Conservation (phyloP, 352 stramenopile genomes). For the Globisporangium middletonii region DNA sequence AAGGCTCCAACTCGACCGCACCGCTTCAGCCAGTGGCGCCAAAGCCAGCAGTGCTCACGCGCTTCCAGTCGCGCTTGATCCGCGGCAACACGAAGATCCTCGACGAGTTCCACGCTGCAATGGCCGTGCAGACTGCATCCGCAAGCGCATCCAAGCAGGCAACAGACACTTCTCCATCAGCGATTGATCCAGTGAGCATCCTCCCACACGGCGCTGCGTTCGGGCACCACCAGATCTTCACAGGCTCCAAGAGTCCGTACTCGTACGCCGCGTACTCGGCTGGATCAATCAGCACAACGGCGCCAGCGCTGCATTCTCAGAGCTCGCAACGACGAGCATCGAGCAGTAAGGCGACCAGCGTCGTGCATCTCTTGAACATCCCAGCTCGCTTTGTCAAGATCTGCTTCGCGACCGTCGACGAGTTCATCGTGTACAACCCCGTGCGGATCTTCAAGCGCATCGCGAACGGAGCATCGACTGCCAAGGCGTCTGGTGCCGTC, state of each 20-base stretch:
- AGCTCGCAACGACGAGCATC: too few relatives aligned
- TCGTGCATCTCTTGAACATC: conserved; percentile 23
- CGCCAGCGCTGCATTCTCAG: neutral
- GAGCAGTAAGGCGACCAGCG: neutral
- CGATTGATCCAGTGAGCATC: conserved; percentile 29
- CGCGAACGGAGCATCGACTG: conserved; percentile 8
- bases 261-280: conserved; percentile 30
- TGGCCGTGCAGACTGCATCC: too few relatives aligned
- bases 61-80: conserved; percentile 28
- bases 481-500: neutral
- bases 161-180: neutral
- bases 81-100: conserved; percentile 7
- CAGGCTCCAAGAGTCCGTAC: conserved; percentile 26
- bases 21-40: conserved; percentile 3
- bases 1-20: too few relatives aligned
- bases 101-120: too few relatives aligned
- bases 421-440: conserved; percentile 36
- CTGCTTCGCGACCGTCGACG: conserved; percentile 23
- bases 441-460: conserved; percentile 27
- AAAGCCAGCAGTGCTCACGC: conserved; percentile 17
- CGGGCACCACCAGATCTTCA: conserved; percentile 36
- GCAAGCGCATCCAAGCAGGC: neutral
- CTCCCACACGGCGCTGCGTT: conserved; percentile 30
- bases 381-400: conserved; percentile 21
- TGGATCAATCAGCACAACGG: neutral